A percentile compares a stretch with the other conserved stretches of the same genome.
Conservation (phyloP, 257 asterid species). For the Rubia yunnanensis region DNA sequence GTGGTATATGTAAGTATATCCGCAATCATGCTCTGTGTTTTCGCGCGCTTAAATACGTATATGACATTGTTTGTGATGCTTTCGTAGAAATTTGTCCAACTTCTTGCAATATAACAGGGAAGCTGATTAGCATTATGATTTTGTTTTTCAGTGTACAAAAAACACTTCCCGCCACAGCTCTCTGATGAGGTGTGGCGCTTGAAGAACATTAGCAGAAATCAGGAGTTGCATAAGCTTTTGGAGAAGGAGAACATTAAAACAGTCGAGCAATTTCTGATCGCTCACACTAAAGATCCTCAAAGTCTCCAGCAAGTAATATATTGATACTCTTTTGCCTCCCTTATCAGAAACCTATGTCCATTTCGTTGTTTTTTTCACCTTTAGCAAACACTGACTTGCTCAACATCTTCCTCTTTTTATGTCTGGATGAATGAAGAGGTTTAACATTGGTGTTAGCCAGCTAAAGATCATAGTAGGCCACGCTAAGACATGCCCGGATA, state of each 20-base stretch:
- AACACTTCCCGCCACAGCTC: conserved; percentile 33
- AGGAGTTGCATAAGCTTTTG: conserved; percentile 26
- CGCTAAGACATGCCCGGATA: conserved; percentile 35
- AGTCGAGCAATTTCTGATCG: conserved; percentile 45
- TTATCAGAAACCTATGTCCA: too few species aligned
- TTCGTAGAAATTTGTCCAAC: too few species aligned
- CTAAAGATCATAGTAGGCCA: conserved; percentile 34
- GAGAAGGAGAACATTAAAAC: conserved; percentile 14
- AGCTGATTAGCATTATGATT: neutral
- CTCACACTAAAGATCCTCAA: conserved; percentile 27
- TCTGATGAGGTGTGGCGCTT: conserved; percentile 41
- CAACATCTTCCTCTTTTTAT: neutral
- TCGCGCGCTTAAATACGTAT: neutral
- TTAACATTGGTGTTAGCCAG: conserved; percentile 16
- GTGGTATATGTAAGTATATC: conserved; percentile 14
- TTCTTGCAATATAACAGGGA: neutral
- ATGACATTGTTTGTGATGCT: neutral
- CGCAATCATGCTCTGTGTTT: neutral
- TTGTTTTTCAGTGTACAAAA: conserved; percentile 34
- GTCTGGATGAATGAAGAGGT: conserved; percentile 27
- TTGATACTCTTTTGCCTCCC: too few species aligned
- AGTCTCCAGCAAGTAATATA: conserved; percentile 37
- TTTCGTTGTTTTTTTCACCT: too few species aligned
- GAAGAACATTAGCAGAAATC: conserved; percentile 19
- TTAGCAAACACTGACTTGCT: too few species aligned